A percentile compares a stretch with the other conserved stretches of the same genome.
phyloP scores from a whole-genome alignment of 140 eudicot species.

The Flaveria floridana region DNA sequence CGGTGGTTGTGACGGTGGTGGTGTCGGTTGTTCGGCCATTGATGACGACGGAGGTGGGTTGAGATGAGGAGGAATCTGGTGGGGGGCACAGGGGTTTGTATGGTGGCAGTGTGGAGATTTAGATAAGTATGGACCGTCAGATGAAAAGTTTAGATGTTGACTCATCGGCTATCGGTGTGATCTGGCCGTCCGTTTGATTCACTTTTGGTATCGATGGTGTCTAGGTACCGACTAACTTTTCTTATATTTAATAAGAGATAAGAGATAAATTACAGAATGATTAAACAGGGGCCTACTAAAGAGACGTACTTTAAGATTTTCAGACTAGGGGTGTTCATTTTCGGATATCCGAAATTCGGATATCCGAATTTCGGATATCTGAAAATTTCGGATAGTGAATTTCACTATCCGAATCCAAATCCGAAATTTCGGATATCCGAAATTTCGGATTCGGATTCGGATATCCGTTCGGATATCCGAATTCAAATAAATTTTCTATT shows the following conservation, averaged over 20 bases:
- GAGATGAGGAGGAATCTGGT: neutral
- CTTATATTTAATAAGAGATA: neutral
- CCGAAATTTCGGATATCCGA: no score
- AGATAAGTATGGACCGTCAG: neutral
- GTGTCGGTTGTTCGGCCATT: neutral
- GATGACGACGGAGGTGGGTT: neutral
- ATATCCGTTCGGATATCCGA: no score
- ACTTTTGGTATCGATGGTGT: neutral
- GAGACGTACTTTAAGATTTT: no score
- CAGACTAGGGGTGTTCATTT: no score
- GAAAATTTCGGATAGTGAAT: no score
- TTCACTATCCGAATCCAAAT: no score
- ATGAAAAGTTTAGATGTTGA: neutral
- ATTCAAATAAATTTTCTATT: no score
- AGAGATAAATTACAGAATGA: neutral
- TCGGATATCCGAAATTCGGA: no score
- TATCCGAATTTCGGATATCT: no score
- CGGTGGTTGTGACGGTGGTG: conserved; percentile 31
- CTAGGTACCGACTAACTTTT: neutral
- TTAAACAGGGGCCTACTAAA: no score
- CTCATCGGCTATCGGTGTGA: neutral
- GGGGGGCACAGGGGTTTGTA: conserved; percentile 1
- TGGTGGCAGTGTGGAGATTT: conserved; percentile 9
- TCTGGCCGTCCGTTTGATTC: neutral
- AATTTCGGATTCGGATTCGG: no score